These are phyloP conservation scores for Ilex paraguariensis DNA, from an alignment of 305 asterid genomes.

Conservation along the genomic window DNA sequence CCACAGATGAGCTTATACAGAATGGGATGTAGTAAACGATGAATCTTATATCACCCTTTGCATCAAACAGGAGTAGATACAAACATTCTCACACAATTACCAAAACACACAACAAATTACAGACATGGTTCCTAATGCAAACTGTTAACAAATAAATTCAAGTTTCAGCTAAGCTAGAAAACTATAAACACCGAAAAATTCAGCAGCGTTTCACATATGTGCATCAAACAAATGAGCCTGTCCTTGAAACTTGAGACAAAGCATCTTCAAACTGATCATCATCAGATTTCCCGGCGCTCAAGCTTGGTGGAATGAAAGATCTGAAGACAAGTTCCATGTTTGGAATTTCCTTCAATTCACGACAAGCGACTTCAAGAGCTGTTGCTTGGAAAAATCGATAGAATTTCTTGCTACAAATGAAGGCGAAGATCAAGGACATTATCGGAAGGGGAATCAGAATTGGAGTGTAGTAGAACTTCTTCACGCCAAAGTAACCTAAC, in stretches of 20 bases:
- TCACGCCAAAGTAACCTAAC: slow-evolving; percentile 64
- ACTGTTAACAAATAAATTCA: too few relatives aligned
- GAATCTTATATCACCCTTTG: too few relatives aligned
- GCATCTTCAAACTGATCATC: slow-evolving; percentile 73
- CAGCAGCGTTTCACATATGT: background rate
- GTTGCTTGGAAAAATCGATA: slow-evolving; percentile 56
- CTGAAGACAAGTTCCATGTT: slow-evolving; percentile 53
- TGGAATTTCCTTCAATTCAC: slow-evolving; percentile 61
- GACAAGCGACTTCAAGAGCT: slow-evolving; percentile 67
- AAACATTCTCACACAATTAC: too few relatives aligned
- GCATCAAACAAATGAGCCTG: slow-evolving; percentile 42
- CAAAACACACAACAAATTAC: too few relatives aligned
- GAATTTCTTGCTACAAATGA: slow-evolving; percentile 48
- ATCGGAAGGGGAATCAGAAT: slow-evolving; percentile 59
- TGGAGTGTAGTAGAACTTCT: slow-evolving; percentile 39
- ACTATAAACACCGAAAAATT: background rate
- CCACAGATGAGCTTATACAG: too few relatives aligned
- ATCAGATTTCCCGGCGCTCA: slow-evolving; percentile 56
- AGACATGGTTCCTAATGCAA: too few relatives aligned
- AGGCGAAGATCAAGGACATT: slow-evolving; percentile 40
- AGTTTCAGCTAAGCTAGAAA: too few relatives aligned
- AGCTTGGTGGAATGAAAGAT: slow-evolving; percentile 65
- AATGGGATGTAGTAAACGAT: too few relatives aligned
- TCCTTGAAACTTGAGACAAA: slow-evolving; percentile 47
- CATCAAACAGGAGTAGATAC: too few relatives aligned